phyloP scores from a whole-genome alignment of 148 eudicot genomes.

The Agrostemma githago region DNA sequence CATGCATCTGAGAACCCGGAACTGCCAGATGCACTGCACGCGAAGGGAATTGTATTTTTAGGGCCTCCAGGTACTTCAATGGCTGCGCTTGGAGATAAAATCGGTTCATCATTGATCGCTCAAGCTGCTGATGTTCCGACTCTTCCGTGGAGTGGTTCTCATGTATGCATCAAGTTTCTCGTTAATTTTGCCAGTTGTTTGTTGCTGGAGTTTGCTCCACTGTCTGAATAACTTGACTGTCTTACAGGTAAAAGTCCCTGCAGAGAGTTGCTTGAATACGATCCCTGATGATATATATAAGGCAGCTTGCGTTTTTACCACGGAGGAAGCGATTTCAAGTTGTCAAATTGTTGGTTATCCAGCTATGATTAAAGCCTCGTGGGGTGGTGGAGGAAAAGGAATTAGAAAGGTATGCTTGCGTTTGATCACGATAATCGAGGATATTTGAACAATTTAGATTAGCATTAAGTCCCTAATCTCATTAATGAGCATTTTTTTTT shows the following conservation, averaged over 20 bases:
- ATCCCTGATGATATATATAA: constrained; percentile 83
- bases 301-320: constrained; percentile 81
- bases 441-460: not conserved
- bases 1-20: constrained; percentile 99
- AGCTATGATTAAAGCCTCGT: constrained; percentile 99
- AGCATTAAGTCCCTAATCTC: not conserved
- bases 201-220: not conserved
- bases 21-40: constrained; percentile 82
- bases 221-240: not conserved
- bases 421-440: not conserved
- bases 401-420: constrained; percentile 79
- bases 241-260: constrained; percentile 73
- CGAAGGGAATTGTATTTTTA: constrained; percentile 83
- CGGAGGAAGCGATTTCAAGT: constrained; percentile 93
- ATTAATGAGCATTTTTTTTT: constrained; percentile 19
- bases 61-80: constrained; percentile 92
- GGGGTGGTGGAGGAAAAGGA: constrained; percentile 99
- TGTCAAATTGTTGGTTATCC: constrained; percentile 98
- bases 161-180: constrained; percentile 44
- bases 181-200: not conserved
- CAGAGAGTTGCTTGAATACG: constrained; percentile 66
- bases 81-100: constrained; percentile 98
- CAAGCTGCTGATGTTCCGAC: constrained; percentile 99
- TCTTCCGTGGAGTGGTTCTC: constrained; percentile 99
- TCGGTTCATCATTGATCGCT: constrained; percentile 96